Evolutionary conservation across 148 eudicot species (phyloP), one percentile per base, ranked within the genome.

Genomic region (Chenopodium formosanum): DNA sequence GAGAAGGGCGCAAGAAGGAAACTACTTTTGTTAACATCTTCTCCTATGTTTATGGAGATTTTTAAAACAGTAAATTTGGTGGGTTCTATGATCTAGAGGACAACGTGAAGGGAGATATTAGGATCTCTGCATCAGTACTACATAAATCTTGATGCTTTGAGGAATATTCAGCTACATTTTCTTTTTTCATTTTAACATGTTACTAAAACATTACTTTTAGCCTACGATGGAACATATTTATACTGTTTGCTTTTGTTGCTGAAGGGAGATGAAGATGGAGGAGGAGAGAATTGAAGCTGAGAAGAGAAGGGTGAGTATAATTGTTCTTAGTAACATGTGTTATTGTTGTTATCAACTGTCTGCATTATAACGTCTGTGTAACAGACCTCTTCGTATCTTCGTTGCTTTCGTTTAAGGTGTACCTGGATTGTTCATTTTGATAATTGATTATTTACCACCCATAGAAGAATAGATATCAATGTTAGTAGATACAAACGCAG

Each of bases 201-300:
- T 27, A 4, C 31, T 52, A 14, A 27, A 50, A 5, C 60, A 44
- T 31, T 34, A 66, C 48, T 8, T 48, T 32, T 23, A 66, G 10
- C 77, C 50, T 0, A 19, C 17, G 17, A 74, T 37, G 27, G 40
- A 25, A 34, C 22, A 4, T 50, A 9, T 63, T 16, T 52, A 62
- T 63, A 66, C 37, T 56, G 16, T 71, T 62, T 29, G 58, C 50
- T 78, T 79, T 70, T 86, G 76, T 53, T 84, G 80, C 27, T 78
- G 69, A 82, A 92, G 97, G 91, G 99, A 96, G 86, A 96, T 96
- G 98, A 91, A 88, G 90, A 86, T 92, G 77, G 98, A 96, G 86
- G 95, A 92, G 9, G 94, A 96, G 78, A 96, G 98, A 85, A 94
- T 96, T 79, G 98, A 96, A 85, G 93, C 95, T 60, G 99, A 96